Base-by-base conservation (phyloP, 2,329 filamentous ascomycete genomes). In the Emmonsiellopsis sp. region DNA sequence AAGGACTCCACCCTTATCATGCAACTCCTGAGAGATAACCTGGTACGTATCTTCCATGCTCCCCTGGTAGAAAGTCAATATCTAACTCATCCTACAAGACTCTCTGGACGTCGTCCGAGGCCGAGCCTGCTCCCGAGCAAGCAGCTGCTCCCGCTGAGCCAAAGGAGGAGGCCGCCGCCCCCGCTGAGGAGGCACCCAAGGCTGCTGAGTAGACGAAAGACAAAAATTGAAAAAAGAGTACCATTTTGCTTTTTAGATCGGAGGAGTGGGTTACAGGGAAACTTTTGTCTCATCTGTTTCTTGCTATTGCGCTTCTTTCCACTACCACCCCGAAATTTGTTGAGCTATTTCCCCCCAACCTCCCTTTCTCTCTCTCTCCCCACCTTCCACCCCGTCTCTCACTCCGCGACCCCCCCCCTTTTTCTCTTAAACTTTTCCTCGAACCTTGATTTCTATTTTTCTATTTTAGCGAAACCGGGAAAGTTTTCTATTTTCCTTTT, bases 1-100 rank as follows among this genome's bases (percentile, higher is more conserved):
- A 95, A 95, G 84, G 91, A 96, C 80, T 95, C 89, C 46, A 96
- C 91, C 60, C 85, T 96, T 67, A 96, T 96, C 78, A 96, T 96
- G 91, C 91, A 96, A 81, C 87, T 96, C 59, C 86, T 96, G 71
- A 87, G 91, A 72, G 91, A 96, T 80, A 96, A 96, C 83, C 73
- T 96, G 73, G 89, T 94, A 80, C 63, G 82, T 73, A 10, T 7
- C 20, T 2, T 37, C 20, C 37, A 44, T 31, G 20, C 16, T 7
- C 9, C 9, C 11, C 11, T 48, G 3, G 30, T 51, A 34, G n/a
- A 47, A n/a, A 45, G 13, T 15, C 8, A 26, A 41, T 32, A 55
- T 55, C 67, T 73, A 63, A 73, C 60, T 45, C 31, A 42, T 47
- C 34, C 49, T 54, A 53, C 45, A 63, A 96, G 91, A 97, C 93